These are phyloP conservation scores for Phytophthora sp. DNA, from an alignment of 352 stramenopile genomes.

Conservation along the genomic window DNA sequence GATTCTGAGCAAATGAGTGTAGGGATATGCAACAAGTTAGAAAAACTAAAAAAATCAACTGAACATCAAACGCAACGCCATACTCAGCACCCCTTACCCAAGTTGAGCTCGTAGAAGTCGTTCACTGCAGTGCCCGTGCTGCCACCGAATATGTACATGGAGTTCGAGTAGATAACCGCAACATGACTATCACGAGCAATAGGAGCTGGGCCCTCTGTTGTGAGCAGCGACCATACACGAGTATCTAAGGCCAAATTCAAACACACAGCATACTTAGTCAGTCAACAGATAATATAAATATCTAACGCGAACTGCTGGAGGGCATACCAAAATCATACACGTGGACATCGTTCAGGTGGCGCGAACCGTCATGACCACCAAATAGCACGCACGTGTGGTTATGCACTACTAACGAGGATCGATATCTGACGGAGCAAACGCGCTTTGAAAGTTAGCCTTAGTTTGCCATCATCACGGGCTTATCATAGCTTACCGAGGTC, in stretches of 20 bases:
- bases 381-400: constrained; percentile 96
- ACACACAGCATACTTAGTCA: not conserved
- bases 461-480: constrained; percentile 1
- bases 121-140: constrained; percentile 97
- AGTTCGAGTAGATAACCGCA: constrained; percentile 92
- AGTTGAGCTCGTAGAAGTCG: constrained; percentile 96
- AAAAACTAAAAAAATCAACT: not conserved
- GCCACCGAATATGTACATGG: constrained; percentile 96
- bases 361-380: constrained; percentile 96
- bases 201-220: constrained; percentile 89
- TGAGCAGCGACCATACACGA: constrained; percentile 90
- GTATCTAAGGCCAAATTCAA: constrained; percentile 44
- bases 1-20: constrained; percentile 42
- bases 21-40: not conserved
- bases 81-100: constrained; percentile 44
- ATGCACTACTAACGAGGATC: constrained; percentile 91
- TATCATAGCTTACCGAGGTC: constrained; percentile 54
- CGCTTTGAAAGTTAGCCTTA: not conserved
- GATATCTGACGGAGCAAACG: constrained; percentile 58
- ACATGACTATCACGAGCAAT: constrained; percentile 97
- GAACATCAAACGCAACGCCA: not conserved
- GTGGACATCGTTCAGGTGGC: constrained; percentile 97
- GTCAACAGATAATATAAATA: constrained; percentile 4
- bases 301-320: not conserved
- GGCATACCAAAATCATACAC: constrained; percentile 94